Conservation (phyloP, 2,329 filamentous ascomycete genomes). For the Raffaelea albimanens region DNA sequence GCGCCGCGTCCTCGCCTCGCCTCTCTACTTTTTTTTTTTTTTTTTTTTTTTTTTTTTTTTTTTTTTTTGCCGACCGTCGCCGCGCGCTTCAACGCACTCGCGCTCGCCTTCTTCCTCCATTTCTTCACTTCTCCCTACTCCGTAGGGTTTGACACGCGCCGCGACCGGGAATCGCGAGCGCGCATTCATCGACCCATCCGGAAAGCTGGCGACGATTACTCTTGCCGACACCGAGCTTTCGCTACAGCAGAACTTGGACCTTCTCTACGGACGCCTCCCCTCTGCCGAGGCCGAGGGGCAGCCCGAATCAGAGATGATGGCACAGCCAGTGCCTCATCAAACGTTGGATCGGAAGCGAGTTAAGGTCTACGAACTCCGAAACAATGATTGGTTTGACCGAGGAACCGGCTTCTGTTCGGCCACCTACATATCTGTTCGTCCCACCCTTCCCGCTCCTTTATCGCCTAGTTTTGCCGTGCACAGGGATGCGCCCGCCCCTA, state of each 20-base stretch:
- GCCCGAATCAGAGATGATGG: constrained; percentile 58
- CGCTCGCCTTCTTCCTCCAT: background rate
- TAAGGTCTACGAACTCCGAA: constrained; percentile 97
- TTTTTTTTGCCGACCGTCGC: no score
- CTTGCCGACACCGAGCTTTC: constrained; percentile 45
- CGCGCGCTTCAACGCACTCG: background rate
- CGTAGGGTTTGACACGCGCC: constrained; percentile 20
- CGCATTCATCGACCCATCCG: constrained; percentile 18
- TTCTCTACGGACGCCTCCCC: constrained; percentile 39
- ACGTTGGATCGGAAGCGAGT: constrained; percentile 66
- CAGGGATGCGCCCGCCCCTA: no score
- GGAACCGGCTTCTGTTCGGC: constrained; percentile 94
- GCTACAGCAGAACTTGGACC: constrained; percentile 50
- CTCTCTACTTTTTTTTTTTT: no score
- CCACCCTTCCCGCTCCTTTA: background rate
- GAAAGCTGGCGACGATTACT: constrained; percentile 46
- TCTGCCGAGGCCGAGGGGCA: constrained; percentile 35
- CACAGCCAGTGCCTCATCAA: constrained; percentile 61
- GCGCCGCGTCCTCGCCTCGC: no score
- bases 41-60: no score
- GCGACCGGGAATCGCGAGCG: constrained; percentile 8
- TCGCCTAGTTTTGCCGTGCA: background rate
- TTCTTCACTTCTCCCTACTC: background rate
- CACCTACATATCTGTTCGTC: constrained; percentile 59
- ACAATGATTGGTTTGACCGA: constrained; percentile 98